A percentile compares a stretch with the other conserved stretches of the same genome.
phyloP scores from a whole-genome alignment of 2,329 filamentous ascomycete species.

The Colletotrichum cordylinicola region DNA sequence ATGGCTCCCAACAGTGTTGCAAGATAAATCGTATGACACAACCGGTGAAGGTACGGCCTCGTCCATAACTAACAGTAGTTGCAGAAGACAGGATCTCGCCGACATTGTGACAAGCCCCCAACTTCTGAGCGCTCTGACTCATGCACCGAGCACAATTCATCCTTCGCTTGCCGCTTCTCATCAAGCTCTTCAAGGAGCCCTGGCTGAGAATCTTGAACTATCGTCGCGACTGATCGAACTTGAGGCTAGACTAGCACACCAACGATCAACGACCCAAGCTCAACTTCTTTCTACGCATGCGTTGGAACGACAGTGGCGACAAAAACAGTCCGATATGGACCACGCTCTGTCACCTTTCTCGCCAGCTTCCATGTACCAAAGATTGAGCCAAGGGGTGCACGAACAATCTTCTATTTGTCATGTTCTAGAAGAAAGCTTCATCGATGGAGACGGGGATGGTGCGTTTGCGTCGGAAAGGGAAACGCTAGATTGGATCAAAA shows the following conservation, averaged over 20 bases:
- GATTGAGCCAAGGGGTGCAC: slow-evolving; percentile 74
- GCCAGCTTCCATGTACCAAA: slow-evolving; percentile 84
- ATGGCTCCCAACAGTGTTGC: slow-evolving; percentile 79
- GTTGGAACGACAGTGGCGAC: slow-evolving; percentile 89
- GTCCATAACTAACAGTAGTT: neutral
- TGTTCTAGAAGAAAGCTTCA: slow-evolving; percentile 90
- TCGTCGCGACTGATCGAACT: slow-evolving; percentile 67
- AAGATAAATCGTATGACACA: slow-evolving; percentile 75
- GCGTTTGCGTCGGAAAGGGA: slow-evolving; percentile 76
- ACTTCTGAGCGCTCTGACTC: slow-evolving; percentile 77
- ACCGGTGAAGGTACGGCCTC: slow-evolving; percentile 35
- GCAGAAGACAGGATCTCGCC: slow-evolving; percentile 80
- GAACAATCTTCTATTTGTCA: slow-evolving; percentile 84
- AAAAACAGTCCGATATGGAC: slow-evolving; percentile 90
- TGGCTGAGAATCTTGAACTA: slow-evolving; percentile 75
- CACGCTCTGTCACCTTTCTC: slow-evolving; percentile 83
- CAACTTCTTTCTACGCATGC: slow-evolving; percentile 84
- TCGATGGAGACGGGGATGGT: slow-evolving; percentile 61
- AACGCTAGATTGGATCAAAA: slow-evolving; percentile 81
- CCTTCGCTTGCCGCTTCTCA: slow-evolving; percentile 73
- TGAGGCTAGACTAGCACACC: slow-evolving; percentile 61
- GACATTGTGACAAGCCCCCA: slow-evolving; percentile 67
- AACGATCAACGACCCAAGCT: slow-evolving; percentile 77
- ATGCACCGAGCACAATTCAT: slow-evolving; percentile 71
- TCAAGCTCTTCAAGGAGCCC: slow-evolving; percentile 65